Evolutionary conservation across 192 early-diverging fungal species (phyloP), one percentile per base, ranked within the genome.

Genomic region (Backusella australiensis): DNA sequence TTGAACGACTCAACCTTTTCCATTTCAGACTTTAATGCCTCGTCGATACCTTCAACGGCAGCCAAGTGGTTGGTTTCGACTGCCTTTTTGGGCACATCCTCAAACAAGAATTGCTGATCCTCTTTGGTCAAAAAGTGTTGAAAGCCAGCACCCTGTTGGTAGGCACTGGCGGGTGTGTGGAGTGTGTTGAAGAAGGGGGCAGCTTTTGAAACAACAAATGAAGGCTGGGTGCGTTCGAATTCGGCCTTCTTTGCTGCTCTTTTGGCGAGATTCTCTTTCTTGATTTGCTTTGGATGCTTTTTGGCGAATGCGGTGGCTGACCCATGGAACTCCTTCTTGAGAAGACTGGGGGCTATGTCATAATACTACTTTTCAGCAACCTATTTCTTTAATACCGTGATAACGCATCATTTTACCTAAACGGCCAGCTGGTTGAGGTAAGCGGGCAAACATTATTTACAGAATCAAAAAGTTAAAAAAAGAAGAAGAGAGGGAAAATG

Each of bases 1-100:
- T 90, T 83, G 36, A 94, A 83, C 32, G 90, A 81, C 68, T 93
- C 89, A 17, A 86, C 88, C 81, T 93, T 90, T 32, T 67, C 68
- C 80, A 78, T 71, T 70, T 87, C 86, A 75, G 65, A 36, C 80
- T 82, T 65, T 69, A 83, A 34, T 77, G 81, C 77, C 67, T 85
- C 65, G 35, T 75, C 80, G 34, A 73, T 75, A 75, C 79, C 70
- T 39, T 77, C 75, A 41, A 66, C 75, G 74, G 82, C 82, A 74
- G 75, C 65, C 56, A 74, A 41, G 34, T 76, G 70, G 26, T 41
- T 75, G 17, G 52, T 21, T 0, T 84, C 77, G 0, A 83, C 82
- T 34, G 80, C 75, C 14, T 79, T 82, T 32, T 82, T 44, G 9
- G 89, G 87, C 11, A 78, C 75, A 19, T 77, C 73, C 32, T 88